A percentile compares a stretch with the other conserved stretches of the same genome.
Conservation (phyloP, 2,329 filamentous ascomycete genomes). For the Fusarium vanettenii region DNA sequence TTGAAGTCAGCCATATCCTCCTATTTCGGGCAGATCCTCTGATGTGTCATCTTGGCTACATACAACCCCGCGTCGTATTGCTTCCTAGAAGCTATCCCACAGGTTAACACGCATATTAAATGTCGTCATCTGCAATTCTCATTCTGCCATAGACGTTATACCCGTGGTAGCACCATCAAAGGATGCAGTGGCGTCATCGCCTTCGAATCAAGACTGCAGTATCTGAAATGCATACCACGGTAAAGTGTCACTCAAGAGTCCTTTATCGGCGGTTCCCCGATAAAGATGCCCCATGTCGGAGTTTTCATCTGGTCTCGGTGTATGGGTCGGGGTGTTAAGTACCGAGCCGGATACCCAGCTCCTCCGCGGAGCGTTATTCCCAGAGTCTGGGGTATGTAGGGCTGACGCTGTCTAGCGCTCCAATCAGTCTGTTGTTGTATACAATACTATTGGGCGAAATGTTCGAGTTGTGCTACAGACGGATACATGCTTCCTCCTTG, state of each 20-base stretch:
- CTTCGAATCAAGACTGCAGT: background rate
- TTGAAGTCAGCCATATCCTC: background rate
- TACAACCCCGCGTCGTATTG: background rate
- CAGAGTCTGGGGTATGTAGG: background rate
- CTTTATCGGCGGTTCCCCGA: background rate
- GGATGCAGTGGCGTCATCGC: background rate
- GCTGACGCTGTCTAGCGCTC: background rate
- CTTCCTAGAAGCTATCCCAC: background rate
- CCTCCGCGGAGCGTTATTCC: background rate
- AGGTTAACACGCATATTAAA: background rate
- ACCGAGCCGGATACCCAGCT: background rate
- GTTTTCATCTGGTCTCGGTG: background rate
- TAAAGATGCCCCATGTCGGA: background rate
- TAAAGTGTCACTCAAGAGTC: background rate
- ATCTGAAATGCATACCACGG: background rate
- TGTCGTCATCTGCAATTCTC: slow-evolving; percentile 23
- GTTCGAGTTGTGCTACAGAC: background rate
- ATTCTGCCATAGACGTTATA: slow-evolving; percentile 10
- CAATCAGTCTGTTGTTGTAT: background rate
- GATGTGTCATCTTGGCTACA: background rate
- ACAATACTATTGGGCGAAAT: background rate
- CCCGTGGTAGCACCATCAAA: background rate
- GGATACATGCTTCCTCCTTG: background rate
- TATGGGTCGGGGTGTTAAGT: background rate
- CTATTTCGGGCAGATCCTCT: background rate